Base-by-base conservation (phyloP, 306 rosid species). In the Elaeagnus macrophylla region DNA sequence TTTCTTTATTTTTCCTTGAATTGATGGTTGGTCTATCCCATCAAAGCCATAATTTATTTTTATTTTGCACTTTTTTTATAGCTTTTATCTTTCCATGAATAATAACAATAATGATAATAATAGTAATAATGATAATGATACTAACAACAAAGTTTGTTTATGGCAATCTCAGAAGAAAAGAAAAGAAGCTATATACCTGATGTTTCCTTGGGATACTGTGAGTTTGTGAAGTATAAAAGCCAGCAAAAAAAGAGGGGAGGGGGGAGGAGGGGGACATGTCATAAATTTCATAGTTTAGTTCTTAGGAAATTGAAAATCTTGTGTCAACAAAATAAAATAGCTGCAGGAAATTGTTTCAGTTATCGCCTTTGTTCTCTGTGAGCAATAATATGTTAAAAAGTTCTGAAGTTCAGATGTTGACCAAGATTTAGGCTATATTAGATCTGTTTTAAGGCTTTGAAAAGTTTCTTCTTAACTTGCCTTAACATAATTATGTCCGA, bases 331-430 rank as follows among this genome's bases (percentile, higher is more conserved):
- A 45, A 53, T 41, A 14, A 41, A 11, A 19, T 36, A 18, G 17
- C 14, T 12, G 10, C 14, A 39, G 19, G 11, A 46, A 14, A 12
- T 5, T 9, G 10, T 25, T 37, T 39, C 49, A 48, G 47, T 17
- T 35, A 39, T 55, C 17, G 16, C 13, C 14, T 12, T 32, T 60
- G 11, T 18, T n/a, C 14, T 9, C 14, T 5, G 38, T 40, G 37
- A 40, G 47, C 18, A 12, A 41, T 12, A 56, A 37, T 19, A 19
- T 48, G 14, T 50, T 9, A 18, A 2, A 5, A n/a, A 56, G 16
- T 25, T 13, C 12, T 61, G 53, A 48, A 56, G 19, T 7, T 44
- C 41, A 55, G 41, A 48, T 55, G 68, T 14, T 38, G 62, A 51
- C 0, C 32, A 54, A 53, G 37, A 12, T 47, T 44, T 9, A 10